Evolutionary conservation across 352 stramenopile species (phyloP).

Genomic region (Phytophthora fragariaefolia): DNA sequence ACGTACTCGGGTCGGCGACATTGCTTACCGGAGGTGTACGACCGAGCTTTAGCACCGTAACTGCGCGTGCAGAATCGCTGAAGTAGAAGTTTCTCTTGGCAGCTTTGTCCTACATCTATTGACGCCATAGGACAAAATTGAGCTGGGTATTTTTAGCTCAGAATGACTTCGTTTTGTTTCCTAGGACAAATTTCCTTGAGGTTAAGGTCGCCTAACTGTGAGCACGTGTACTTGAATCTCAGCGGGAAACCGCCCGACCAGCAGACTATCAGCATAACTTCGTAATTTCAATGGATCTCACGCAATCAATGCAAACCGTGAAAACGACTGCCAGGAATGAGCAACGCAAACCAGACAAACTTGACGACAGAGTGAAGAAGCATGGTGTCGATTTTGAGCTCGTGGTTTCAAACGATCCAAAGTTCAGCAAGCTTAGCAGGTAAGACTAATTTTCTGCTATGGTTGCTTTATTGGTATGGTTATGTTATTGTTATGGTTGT

Average conservation of each 20-base stretch:
- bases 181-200: no score
- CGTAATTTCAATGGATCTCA: constrained; percentile 7
- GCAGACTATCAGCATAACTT: constrained; percentile 15
- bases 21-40: no score
- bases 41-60: no score
- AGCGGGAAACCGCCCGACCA: constrained; percentile 1
- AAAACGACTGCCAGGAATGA: background rate
- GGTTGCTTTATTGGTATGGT: constrained; percentile 2
- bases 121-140: no score
- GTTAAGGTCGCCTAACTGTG: constrained; percentile 9
- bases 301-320: constrained; percentile 1
- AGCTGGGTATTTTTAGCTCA: no score
- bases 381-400: constrained; percentile 6
- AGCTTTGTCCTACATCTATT: no score
- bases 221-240: constrained; percentile 1
- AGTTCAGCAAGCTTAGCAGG: constrained; percentile 10
- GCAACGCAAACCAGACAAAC: background rate
- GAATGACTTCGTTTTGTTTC: no score
- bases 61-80: no score
- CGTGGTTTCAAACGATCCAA: background rate
- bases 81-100: no score
- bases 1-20: no score
- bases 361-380: background rate
- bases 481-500: constrained; percentile 2
- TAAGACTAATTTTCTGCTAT: constrained; percentile 13